Evolutionary conservation across 768 basidiomycete species (phyloP), one percentile per base, ranked within the genome.

Genomic region (Termitomyces sp.): DNA sequence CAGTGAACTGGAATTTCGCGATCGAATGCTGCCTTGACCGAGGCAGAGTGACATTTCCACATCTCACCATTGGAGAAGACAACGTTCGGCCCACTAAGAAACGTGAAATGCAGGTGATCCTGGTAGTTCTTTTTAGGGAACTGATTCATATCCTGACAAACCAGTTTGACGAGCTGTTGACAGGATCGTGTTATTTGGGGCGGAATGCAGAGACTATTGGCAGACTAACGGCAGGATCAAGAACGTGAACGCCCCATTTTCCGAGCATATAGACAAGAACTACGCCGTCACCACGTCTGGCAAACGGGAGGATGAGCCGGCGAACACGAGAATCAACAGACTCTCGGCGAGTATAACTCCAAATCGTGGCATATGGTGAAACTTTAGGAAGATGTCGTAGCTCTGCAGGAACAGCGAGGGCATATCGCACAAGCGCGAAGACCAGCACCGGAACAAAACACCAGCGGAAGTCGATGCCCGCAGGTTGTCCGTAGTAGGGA

Each of bases 201-300:
- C 19, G 5, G 15, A 19, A 45, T 2, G 31, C 12, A 35, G 23
- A 19, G 17, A 14, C 50, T 7, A 15, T n/a, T 37, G 14, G 31
- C 11, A 2, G 17, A 55, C 67, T 21, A 46, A 73, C 75, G 54
- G 70, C 63, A 5, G 58, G 58, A 45, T 76, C 74, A 11, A 76
- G 57, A 21, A 77, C 64, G 46, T 77, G 75, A 40, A 77, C 66
- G 41, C 70, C 70, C 75, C 75, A 77, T 60, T 67, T 64, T 21
- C 75, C 74, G 5, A 76, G 66, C 50, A 69, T 68, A 60, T 67
- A 77, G 1, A 76, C 73, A 5, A 72, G 58, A 3, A 75, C 73
- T 38, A 73, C 68, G 15, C 68, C 68, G 45, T 71, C 69, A 31
- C 64, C 64, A 37, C 67, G 60, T 44, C 60, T 63, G 23, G 70